Evolutionary conservation across 192 early-diverging fungal species (phyloP), one percentile per base, ranked within the genome.

Genomic region (Linnemannia hyalina): DNA sequence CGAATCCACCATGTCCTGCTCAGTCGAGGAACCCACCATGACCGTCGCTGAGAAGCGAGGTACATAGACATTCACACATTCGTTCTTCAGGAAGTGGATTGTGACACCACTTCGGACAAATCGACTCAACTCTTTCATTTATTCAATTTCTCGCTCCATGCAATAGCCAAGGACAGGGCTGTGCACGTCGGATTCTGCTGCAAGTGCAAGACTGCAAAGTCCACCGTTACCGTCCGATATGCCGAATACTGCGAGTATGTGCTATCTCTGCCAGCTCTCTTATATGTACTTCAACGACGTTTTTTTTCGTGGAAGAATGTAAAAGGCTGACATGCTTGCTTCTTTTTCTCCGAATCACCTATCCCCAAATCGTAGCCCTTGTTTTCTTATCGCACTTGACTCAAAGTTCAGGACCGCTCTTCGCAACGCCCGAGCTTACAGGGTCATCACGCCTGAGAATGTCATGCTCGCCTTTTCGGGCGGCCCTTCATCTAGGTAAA

Each of bases 381-480:
- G 96, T 86, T 97, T 97, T 80, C 80, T 93, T n/a, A 90, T 90
- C 60, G 88, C 91, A 41, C 91, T 94, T 38, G 85, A 93, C 13
- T 90, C 92, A 42, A 95, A 96, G 80, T 97, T 95, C 82, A 89
- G 95, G 80, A 90, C 90, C 4, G 92, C 90, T 4, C 70, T 96
- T 26, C 90, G 90, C 73, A 92, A 92, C 54, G 90, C 92, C 10
- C 82, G 88, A 44, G 83, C 89, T 32, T 80, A 87, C 63, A 63
- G 81, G 52, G 80, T 81, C 18, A 55, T 63, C 41, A 83, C n/a
- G 26, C 88, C 78, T 10, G 92, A 87, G 63, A 95, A 93, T 63
- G 92, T 93, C 16, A 85, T 97, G 85, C 80, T 98, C 22, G 97
- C 97, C 15, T 90, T 96, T 41, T 98, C 97, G 4, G 97, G 97